Percentiles rank a stretch among this genome's conserved stretches.
phyloP scores from a whole-genome alignment of 2,329 filamentous ascomycete genomes.

The Claviceps sp. region DNA sequence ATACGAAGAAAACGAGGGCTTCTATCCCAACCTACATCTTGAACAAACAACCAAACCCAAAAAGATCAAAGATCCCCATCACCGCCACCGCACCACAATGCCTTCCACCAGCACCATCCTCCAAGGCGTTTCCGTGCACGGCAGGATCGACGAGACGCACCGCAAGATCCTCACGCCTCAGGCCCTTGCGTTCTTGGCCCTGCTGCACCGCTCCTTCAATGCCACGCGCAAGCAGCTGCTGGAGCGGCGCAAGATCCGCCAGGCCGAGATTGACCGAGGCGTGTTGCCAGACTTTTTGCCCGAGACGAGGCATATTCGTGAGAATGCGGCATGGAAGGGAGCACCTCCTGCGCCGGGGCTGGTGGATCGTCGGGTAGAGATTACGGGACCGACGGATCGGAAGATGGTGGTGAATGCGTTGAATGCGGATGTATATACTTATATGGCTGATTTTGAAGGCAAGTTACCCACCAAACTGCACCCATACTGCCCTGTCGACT shows the following conservation, averaged over 20 bases:
- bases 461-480: conserved; percentile 17
- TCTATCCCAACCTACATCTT: too few species aligned
- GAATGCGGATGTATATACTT: conserved; percentile 94
- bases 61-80: not conserved
- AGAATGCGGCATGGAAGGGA: conserved; percentile 87
- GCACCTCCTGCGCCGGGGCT: conserved; percentile 83
- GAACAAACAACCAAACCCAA: too few species aligned
- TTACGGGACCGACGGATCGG: conserved; percentile 89
- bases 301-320: conserved; percentile 89
- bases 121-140: conserved; percentile 77
- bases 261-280: conserved; percentile 87
- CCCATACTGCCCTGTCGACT: too few species aligned
- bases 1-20: too few species aligned
- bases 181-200: conserved; percentile 80
- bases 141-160: conserved; percentile 61
- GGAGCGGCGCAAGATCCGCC: conserved; percentile 71
- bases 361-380: conserved; percentile 88
- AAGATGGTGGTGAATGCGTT: conserved; percentile 99
- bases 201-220: conserved; percentile 93
- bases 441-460: conserved; percentile 99
- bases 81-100: conserved; percentile 31
- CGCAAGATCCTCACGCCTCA: conserved; percentile 86
- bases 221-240: conserved; percentile 74
- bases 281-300: conserved; percentile 84
- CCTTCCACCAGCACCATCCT: conserved; percentile 62